Conservation (phyloP, 192 early-diverging fungal species). For the Coemansia sp. region DNA sequence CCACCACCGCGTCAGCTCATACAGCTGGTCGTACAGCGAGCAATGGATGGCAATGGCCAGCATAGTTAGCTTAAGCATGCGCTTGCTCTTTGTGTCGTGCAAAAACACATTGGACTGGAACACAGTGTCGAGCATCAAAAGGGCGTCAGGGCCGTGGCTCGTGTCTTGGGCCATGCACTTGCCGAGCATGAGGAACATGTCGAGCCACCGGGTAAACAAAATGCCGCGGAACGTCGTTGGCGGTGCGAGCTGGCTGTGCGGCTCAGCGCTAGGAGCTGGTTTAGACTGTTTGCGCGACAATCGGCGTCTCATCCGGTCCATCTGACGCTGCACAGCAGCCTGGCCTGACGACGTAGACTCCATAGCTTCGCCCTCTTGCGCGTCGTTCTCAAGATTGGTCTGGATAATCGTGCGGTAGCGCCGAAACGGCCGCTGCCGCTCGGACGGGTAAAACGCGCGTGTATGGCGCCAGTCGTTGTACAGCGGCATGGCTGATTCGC, state of each 20-base stretch:
- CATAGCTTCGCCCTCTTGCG: slow-evolving; percentile 9
- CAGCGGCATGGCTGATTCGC: slow-evolving; percentile 29
- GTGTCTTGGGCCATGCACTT: slow-evolving; percentile 33
- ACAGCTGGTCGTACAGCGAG: slow-evolving; percentile 17
- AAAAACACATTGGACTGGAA: slow-evolving; percentile 41
- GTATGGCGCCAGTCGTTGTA: slow-evolving; percentile 45
- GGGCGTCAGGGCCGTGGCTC: slow-evolving; percentile 16
- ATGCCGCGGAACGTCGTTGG: slow-evolving; percentile 51
- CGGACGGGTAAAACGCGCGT: slow-evolving; percentile 27
- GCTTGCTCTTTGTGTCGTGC: slow-evolving; percentile 4
- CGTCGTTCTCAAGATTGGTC: slow-evolving; percentile 29
- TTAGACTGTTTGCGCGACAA: slow-evolving; percentile 24
- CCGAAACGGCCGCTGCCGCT: slow-evolving; percentile 36
- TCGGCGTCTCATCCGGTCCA: slow-evolving; percentile 33
- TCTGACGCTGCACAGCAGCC: slow-evolving; percentile 29
- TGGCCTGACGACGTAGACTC: slow-evolving; percentile 13
- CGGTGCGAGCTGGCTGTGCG: not conserved
- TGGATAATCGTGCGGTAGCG: slow-evolving; percentile 30
- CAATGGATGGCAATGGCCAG: slow-evolving; percentile 23
- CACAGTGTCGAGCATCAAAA: slow-evolving; percentile 34
- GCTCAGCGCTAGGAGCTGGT: not conserved
- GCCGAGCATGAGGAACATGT: slow-evolving; percentile 49
- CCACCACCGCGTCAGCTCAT: slow-evolving; percentile 43
- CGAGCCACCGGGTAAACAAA: slow-evolving; percentile 40
- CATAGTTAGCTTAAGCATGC: slow-evolving; percentile 21